Percentiles rank a stretch among this genome's conserved stretches.
Evolutionary conservation across 352 stramenopile species (phyloP).

Genomic region (Phytopythium litorale): DNA sequence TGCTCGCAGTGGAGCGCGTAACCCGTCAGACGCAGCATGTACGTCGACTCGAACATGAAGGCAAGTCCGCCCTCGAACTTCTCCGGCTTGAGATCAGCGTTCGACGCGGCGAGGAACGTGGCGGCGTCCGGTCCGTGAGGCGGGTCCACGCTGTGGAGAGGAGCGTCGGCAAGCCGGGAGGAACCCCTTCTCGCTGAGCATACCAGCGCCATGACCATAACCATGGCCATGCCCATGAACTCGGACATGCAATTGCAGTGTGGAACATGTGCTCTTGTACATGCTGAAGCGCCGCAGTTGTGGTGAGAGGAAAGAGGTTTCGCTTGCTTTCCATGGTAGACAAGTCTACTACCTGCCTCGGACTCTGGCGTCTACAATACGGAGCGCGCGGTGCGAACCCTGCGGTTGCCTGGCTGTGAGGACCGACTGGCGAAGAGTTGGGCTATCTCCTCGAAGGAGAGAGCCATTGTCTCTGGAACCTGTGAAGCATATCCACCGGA

Average conservation of each 20-base stretch:
- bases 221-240: too few species aligned
- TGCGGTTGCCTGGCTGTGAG: not conserved
- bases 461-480: constrained; percentile 57
- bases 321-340: too few species aligned
- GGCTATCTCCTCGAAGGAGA: constrained; percentile 67
- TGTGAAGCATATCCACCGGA: constrained; percentile 6
- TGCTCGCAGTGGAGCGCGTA: constrained; percentile 86
- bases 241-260: too few species aligned
- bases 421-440: constrained; percentile 28
- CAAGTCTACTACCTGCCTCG: too few species aligned
- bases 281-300: too few species aligned
- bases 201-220: too few species aligned
- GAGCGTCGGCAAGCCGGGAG: too few species aligned
- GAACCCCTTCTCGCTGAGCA: too few species aligned
- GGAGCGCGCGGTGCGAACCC: not conserved
- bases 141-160: constrained; percentile 86
- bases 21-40: constrained; percentile 87
- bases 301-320: too few species aligned
- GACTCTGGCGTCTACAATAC: too few species aligned
- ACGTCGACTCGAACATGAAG: constrained; percentile 98
- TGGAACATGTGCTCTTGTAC: too few species aligned
- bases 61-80: constrained; percentile 93
- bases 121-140: constrained; percentile 93
- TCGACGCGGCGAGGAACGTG: constrained; percentile 90
- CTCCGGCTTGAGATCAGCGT: constrained; percentile 70